Evolutionary conservation across 2,329 filamentous ascomycete species (phyloP).

Genomic region (Neospermospora avenae): DNA sequence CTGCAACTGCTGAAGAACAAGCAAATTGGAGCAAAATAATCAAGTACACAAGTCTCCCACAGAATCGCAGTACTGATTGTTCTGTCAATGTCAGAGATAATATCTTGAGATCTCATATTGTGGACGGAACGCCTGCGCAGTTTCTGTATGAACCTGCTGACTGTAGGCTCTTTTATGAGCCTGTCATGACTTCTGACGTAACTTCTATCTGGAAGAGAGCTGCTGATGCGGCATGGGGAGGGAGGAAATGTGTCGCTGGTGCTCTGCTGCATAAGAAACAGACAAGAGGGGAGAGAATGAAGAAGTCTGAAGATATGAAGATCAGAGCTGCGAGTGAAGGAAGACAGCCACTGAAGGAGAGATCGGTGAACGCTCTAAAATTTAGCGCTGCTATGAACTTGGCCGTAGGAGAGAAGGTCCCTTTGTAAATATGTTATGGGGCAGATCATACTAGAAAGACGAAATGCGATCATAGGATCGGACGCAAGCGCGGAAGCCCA

Average conservation of each 20-base stretch:
- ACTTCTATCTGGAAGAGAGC: conserved; percentile 48
- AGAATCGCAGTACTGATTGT: conserved; percentile 32
- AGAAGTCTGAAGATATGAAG: conserved; percentile 19
- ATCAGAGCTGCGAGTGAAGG: conserved; percentile 11
- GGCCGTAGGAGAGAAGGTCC: conserved; percentile 13
- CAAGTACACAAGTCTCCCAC: conserved; percentile 15
- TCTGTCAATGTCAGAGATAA: conserved; percentile 43
- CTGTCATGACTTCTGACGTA: conserved; percentile 48
- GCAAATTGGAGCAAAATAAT: conserved; percentile 13
- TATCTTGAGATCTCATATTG: conserved; percentile 31
- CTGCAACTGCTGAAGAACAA: conserved; percentile 15
- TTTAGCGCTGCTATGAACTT: neutral
- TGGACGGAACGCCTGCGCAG: conserved; percentile 45
- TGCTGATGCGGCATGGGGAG: conserved; percentile 38
- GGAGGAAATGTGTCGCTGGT: conserved; percentile 35
- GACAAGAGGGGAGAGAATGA: conserved; percentile 12
- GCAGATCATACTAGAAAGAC: neutral
- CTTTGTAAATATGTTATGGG: conserved; percentile 4
- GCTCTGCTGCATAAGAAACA: conserved; percentile 13
- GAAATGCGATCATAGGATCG: no score
- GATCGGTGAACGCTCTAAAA: conserved; percentile 2
- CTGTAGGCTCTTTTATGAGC: conserved; percentile 57
- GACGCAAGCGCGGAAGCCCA: no score
- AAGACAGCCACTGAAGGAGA: neutral
- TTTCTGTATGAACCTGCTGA: conserved; percentile 60